Conservation (phyloP, 1,284 basidiomycete genomes). For the Microbotryum silenes-acaulis region DNA sequence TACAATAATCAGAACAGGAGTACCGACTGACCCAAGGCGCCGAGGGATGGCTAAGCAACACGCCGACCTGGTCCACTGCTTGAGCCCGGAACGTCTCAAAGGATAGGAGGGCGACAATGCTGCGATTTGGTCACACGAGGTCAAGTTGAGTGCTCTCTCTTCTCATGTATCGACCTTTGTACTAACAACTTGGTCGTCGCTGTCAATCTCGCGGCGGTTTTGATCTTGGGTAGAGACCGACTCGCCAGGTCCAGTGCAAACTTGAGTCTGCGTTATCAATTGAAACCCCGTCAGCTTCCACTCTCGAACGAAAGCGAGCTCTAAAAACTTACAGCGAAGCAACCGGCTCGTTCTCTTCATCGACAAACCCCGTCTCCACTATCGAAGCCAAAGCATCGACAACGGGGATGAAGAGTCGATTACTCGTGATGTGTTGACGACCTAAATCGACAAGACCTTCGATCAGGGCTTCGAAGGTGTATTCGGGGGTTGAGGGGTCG, state of each 20-base stretch:
- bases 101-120: conserved; percentile 56
- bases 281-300: conserved; percentile 22
- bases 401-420: conserved; percentile 55
- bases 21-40: conserved; percentile 54
- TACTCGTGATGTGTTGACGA: conserved; percentile 52
- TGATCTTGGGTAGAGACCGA: conserved; percentile 57
- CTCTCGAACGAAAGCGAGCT: conserved; percentile 26
- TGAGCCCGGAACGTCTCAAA: conserved; percentile 47
- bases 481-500: conserved; percentile 35
- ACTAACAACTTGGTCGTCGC: conserved; percentile 72
- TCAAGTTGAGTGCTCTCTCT: not conserved
- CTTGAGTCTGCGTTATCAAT: conserved; percentile 40
- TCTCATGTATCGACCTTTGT: not conserved
- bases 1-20: conserved; percentile 3
- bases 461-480: conserved; percentile 49
- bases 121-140: conserved; percentile 36
- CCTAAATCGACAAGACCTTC: conserved; percentile 53
- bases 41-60: conserved; percentile 66
- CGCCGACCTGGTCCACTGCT: conserved; percentile 48
- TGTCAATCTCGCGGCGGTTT: conserved; percentile 66
- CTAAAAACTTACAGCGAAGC: conserved; percentile 18
- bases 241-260: conserved; percentile 51
- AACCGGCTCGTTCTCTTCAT: conserved; percentile 2
- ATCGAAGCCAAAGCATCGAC: conserved; percentile 8
- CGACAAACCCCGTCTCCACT: conserved; percentile 9